Base-by-base conservation (phyloP, 345 rosid species). In the Melastoma malabathricum region DNA sequence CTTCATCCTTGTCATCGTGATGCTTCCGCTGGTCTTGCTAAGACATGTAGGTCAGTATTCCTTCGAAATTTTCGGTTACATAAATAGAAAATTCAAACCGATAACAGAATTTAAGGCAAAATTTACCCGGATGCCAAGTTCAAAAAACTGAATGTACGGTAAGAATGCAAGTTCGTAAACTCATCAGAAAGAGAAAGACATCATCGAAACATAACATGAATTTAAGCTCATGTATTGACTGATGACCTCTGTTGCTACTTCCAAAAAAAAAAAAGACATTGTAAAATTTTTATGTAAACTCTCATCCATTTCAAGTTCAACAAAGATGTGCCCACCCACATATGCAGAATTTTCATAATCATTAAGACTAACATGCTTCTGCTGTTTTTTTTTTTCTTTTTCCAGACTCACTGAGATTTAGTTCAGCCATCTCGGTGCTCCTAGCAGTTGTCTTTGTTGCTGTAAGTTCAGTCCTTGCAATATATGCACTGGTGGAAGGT, bases 361-460 rank as follows among this genome's bases (percentile, higher is more conserved):
- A 31, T 31, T 5, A 1, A 9, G 7, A 5, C 38, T 31, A 2
- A 5, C 38, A 2, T 9, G 38, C 38, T 31, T 31, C 38, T 2
- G 50, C 38, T n/a, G 1, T 23, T 19, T 20, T 51, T 22, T 22
- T 22, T 22, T 22, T 22, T 22, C 25, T 22, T n/a, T 60, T 58
- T 56, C 25, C 82, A 83, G 93, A 78, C 60, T 74, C 87, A 18
- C 55, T 83, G 56, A 66, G 75, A 23, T 77, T 55, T 72, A 83
- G 77, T 48, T 83, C 93, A 43, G 84, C 79, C 44, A 20, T 78
- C 46, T 58, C 93, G 29, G 83, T 83, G 39, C 70, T 77, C 8
- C 78, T 92, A 5, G 98, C 96, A 3, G 39, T 92, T 18, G 59
- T 84, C 45, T 92, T 92, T 48, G 95, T 84, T 18, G 76, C 70